Base-by-base conservation (phyloP, 2,329 filamentous ascomycete species). In the Apiospora saccharicola region DNA sequence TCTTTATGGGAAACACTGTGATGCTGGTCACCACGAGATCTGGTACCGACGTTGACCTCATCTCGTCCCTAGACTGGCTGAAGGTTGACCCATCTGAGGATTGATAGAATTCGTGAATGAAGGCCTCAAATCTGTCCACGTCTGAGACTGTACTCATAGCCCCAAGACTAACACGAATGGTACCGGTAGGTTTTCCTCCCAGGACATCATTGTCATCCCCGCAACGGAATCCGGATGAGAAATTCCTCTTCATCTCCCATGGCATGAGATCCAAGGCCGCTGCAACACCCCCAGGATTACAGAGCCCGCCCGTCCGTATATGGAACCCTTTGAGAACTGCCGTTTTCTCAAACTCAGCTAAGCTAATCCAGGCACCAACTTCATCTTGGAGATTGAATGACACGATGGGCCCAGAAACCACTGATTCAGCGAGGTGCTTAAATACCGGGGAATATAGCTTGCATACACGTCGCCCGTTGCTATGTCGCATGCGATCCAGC, bases 1-100 rank as follows among this genome's bases (percentile, higher is more conserved):
- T 98, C 82, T 99, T 99, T 79, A 99, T 95, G 0, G 96, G 96
- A 78, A 95, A 99, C 0, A 98, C 89, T 0, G 87, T 70, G 30
- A 70, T 70, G 46, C n/a, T 51, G 46, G 47, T 19, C 24, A 70
- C 46, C 34, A 44, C 37, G 30, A 70, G 47, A 16, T 57, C 47
- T 26, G 68, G 12, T 41, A 37, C 19, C 34, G 22, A 22, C 3
- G 57, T 64, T 16, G 57, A 41, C 34, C 57, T 37, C 13, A 19
- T 14, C 57, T 30, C 34, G 16, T 22, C 12, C 34, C 19, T 67
- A 24, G 44, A 5, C n/a, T 26, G 41, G 24, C 34, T 67, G 24
- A 53, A 41, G 22, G 64, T 22, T 41, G 47, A 19, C 19, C 41
- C 24, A 30, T 71, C 67, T 3, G 34, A 30, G n/a, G 41, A 43